phyloP scores from a whole-genome alignment of 2,329 filamentous ascomycete species.

The Dothidotthia symphoricarpi region DNA sequence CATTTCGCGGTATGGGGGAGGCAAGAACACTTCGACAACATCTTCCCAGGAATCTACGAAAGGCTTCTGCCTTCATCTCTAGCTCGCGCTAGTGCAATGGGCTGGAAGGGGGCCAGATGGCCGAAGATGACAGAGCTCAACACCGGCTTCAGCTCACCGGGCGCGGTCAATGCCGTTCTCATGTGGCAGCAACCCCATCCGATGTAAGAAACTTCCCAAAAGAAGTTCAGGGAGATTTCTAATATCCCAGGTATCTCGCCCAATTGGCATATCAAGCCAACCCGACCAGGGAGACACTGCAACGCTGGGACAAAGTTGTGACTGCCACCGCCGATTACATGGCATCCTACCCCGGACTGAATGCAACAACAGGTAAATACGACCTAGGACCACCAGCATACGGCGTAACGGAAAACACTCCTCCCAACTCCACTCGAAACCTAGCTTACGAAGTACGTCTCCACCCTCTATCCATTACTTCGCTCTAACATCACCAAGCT shows the following conservation, averaged over 20 bases:
- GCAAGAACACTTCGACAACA: conserved; percentile 45
- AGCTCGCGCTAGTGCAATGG: conserved; percentile 36
- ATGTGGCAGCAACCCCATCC: conserved; percentile 62
- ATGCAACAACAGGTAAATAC: conserved; percentile 51
- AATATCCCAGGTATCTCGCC: conserved; percentile 48
- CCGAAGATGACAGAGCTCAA: conserved; percentile 57
- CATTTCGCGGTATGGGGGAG: conserved; percentile 52
- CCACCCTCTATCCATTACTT: too few relatives aligned
- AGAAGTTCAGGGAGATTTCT: too few relatives aligned
- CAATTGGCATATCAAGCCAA: conserved; percentile 53
- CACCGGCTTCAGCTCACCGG: conserved; percentile 54
- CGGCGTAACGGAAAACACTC: conserved; percentile 57
- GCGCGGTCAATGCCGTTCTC: conserved; percentile 59
- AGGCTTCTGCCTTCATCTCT: conserved; percentile 43
- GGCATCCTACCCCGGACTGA: conserved; percentile 56
- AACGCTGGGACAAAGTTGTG: conserved; percentile 54
- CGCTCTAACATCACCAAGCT: too few relatives aligned
- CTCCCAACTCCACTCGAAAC: conserved; percentile 55
- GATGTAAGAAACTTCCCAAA: conserved; percentile 31
- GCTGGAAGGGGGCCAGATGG: conserved; percentile 46
- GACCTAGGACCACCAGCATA: conserved; percentile 53
- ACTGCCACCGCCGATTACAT: conserved; percentile 58
- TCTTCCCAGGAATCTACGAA: conserved; percentile 48
- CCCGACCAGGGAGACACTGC: conserved; percentile 45
- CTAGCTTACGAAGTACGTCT: conserved; percentile 53